phyloP scores from a whole-genome alignment of 1,284 basidiomycete genomes.

The Pulveroboletus sp. region DNA sequence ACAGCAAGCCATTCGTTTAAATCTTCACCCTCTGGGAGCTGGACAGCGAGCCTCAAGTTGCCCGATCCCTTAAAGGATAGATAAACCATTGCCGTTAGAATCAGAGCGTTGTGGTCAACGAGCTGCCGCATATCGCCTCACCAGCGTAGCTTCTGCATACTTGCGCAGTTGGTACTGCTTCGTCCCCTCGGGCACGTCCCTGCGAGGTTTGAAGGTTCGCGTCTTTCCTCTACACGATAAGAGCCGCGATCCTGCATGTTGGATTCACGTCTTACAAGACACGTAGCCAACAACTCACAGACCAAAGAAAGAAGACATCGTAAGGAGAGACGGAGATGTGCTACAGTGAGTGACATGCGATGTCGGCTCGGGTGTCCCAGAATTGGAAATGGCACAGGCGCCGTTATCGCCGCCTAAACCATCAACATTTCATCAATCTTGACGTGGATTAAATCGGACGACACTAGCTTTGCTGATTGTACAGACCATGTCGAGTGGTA shows the following conservation, averaged over 20 bases:
- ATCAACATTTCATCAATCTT: too few relatives aligned
- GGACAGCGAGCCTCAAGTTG: slow-evolving; percentile 86
- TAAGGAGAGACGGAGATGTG: slow-evolving; percentile 12
- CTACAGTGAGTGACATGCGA: slow-evolving; percentile 7
- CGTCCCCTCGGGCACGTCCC: slow-evolving; percentile 93
- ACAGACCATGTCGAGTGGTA: not conserved
- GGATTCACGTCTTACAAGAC: slow-evolving; percentile 5
- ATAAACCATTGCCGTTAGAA: slow-evolving; percentile 2
- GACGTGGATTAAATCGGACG: not conserved
- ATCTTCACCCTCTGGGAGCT: slow-evolving; percentile 93
- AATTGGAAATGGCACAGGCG: slow-evolving; percentile 17
- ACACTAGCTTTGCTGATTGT: not conserved
- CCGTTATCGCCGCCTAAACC: slow-evolving; percentile 14
- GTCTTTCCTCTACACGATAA: slow-evolving; percentile 70
- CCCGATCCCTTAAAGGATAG: slow-evolving; percentile 76
- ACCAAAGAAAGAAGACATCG: slow-evolving; percentile 84
- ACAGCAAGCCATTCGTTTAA: slow-evolving; percentile 96
- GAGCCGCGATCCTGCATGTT: slow-evolving; percentile 8
- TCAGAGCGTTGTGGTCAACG: slow-evolving; percentile 5
- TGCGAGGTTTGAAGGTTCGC: slow-evolving; percentile 94
- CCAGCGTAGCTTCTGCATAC: slow-evolving; percentile 95
- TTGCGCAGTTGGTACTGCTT: slow-evolving; percentile 97
- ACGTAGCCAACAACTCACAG: slow-evolving; percentile 53
- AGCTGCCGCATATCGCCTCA: slow-evolving; percentile 40
- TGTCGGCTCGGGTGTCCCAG: slow-evolving; percentile 4